Evolutionary conservation across 169 alveolate genomes (phyloP).

Genomic region (Haemoproteus tartakovskyi): DNA sequence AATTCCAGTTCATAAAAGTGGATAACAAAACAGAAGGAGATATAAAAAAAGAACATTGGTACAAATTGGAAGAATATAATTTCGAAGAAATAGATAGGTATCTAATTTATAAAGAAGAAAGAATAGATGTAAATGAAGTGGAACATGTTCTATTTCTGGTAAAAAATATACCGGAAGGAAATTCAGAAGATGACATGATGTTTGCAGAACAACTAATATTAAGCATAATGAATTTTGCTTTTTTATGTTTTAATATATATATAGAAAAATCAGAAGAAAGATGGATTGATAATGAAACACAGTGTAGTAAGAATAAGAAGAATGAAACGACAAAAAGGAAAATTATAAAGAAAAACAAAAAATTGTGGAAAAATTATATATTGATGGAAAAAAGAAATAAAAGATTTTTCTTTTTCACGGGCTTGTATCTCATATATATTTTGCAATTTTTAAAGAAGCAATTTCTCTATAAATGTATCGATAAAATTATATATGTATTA

Average conservation of each 20-base stretch:
- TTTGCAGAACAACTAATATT: constrained; percentile 56
- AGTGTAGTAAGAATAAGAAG: too few relatives aligned
- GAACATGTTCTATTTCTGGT: constrained; percentile 28
- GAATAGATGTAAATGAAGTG: constrained; percentile 12
- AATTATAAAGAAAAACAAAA: too few relatives aligned
- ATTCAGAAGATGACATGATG: constrained; percentile 58
- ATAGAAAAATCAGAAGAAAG: not conserved
- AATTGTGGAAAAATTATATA: not conserved
- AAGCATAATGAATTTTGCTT: constrained; percentile 55
- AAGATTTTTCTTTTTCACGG: constrained; percentile 47
- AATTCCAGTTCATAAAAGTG: constrained; percentile 20
- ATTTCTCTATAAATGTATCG: constrained; percentile 35
- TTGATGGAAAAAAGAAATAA: constrained; percentile 13
- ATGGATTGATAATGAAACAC: not conserved
- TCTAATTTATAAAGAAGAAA: constrained; percentile 28
- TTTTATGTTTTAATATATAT: constrained; percentile 46
- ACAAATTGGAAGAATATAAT: constrained; percentile 18
- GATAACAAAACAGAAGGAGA: constrained; percentile 40
- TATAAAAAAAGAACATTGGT: constrained; percentile 1
- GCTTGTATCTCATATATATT: constrained; percentile 56
- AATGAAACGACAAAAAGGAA: not conserved
- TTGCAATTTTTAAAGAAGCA: constrained; percentile 54
- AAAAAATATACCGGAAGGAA: not conserved
- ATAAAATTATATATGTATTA: constrained; percentile 49
- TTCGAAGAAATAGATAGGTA: constrained; percentile 39